These are phyloP conservation scores for Lentinula raphanica DNA, from an alignment of 768 basidiomycete species.

Conservation along the genomic window DNA sequence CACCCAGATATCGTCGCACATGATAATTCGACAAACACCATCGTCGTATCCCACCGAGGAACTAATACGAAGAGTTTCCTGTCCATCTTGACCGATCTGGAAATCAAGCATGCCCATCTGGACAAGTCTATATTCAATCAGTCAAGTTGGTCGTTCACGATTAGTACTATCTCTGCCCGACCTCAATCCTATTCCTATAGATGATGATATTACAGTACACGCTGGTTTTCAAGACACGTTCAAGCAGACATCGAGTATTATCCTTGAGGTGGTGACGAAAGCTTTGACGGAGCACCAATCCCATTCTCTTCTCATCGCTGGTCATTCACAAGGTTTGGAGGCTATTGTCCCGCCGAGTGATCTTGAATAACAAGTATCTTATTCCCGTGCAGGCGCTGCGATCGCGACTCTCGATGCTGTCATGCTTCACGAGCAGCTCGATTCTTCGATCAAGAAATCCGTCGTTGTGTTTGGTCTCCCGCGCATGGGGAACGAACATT, in stretches of 20 bases:
- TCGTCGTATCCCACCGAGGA: slow-evolving; percentile 25
- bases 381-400: background rate
- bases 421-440: background rate
- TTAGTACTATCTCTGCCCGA: background rate
- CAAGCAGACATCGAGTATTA: background rate
- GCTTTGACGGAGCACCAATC: background rate
- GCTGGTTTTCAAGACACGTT: background rate
- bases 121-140: background rate
- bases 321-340: background rate
- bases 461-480: background rate
- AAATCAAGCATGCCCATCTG: background rate
- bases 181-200: background rate
- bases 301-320: background rate
- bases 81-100: background rate
- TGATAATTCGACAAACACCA: slow-evolving; percentile 12
- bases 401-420: background rate
- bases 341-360: too few species aligned
- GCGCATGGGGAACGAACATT: slow-evolving; percentile 7
- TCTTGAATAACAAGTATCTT: too few species aligned
- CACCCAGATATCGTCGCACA: slow-evolving; percentile 18
- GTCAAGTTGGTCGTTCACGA: background rate
- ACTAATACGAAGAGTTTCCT: slow-evolving; percentile 16
- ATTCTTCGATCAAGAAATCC: background rate
- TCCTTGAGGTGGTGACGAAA: background rate
- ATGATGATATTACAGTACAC: background rate